These are phyloP conservation scores for Lineolata rhizophorae DNA, from an alignment of 495 filamentous ascomycete species.

Conservation along the genomic window DNA sequence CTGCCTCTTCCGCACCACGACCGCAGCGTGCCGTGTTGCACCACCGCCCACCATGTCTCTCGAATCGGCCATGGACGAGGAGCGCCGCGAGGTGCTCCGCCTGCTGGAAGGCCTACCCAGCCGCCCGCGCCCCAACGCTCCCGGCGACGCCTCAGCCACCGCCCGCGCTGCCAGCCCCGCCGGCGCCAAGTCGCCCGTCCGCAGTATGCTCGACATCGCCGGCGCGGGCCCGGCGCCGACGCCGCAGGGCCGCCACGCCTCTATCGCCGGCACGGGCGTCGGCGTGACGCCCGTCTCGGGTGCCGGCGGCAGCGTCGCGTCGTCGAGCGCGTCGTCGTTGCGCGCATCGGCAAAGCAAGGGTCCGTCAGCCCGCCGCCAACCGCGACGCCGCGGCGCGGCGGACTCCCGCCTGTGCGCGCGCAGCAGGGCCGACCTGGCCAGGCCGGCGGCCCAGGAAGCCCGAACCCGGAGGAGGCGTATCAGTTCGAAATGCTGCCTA, in stretches of 20 bases:
- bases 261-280: constrained; percentile 17
- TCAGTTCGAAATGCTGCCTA: constrained; percentile 15
- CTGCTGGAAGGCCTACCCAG: constrained; percentile 26
- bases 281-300: constrained; percentile 2
- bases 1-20: no score
- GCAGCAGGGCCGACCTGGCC: constrained; percentile 1
- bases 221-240: constrained; percentile 9
- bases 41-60: constrained; percentile 41
- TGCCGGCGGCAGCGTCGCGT: neutral
- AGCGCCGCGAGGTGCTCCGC: constrained; percentile 45
- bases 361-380: constrained; percentile 6
- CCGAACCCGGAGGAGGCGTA: constrained; percentile 13
- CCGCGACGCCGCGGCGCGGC: constrained; percentile 3
- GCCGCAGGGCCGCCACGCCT: constrained; percentile 19
- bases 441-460: constrained; percentile 3
- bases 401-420: neutral
- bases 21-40: no score
- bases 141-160: constrained; percentile 9
- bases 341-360: no score
- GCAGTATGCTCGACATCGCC: constrained; percentile 38
- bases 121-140: constrained; percentile 1
- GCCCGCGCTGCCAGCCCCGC: constrained; percentile 18
- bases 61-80: constrained; percentile 50
- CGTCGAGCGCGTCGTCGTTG: neutral
- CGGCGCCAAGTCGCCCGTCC: constrained; percentile 30